Evolutionary conservation across 2,329 filamentous ascomycete genomes (phyloP), one percentile per base, ranked within the genome.

Genomic region (Davidsoniella neocaledoniae): DNA sequence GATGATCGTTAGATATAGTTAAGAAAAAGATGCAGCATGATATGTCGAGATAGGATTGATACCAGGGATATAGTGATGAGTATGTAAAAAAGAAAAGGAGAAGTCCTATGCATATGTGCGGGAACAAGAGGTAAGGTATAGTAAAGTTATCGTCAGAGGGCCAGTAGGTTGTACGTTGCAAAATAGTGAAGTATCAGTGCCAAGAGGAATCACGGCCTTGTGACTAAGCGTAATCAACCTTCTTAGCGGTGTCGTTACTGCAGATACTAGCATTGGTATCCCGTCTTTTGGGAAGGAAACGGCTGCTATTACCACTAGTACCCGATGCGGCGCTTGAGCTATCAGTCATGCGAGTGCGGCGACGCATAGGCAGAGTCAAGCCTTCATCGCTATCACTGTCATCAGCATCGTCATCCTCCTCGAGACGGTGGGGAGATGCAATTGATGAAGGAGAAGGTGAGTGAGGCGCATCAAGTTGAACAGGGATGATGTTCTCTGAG

Each of bases 401-500:
- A 29, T 49, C 53, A 37, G 51, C 50, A 33, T 49, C 51, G 10
- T 53, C 51, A 4, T 50, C 51, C 25, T 50, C 56, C 2, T 39
- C 33, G 16, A 33, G 23, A 12, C 21, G 29, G 10, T 42, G 37
- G 19, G 39, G 46, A 1, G 46, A 21, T 14, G 17, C 16, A n/a
- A 38, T 42, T 3, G 56, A 53, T 9, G 57, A 39, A 40, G 21
- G 37, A 33, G 12, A 39, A 21, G 44, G 46, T 12, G 9, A 17
- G 21, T 54, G 46, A 33, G 29, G 39, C 37, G 43, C 17, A 51
- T 56, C 14, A 56, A 50, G 44, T 42, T 59, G 56, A 12, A 60
- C 54, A 14, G 58, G 56, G 55, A 63, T 58, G n/a, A 60, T 56
- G 36, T 50, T 53, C 43, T 52, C 48, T 4, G 50, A 52, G 7